Percentiles rank a stretch among this genome's conserved stretches.
Conservation (phyloP, 495 filamentous ascomycete genomes). For the Aspergillus wentii region DNA sequence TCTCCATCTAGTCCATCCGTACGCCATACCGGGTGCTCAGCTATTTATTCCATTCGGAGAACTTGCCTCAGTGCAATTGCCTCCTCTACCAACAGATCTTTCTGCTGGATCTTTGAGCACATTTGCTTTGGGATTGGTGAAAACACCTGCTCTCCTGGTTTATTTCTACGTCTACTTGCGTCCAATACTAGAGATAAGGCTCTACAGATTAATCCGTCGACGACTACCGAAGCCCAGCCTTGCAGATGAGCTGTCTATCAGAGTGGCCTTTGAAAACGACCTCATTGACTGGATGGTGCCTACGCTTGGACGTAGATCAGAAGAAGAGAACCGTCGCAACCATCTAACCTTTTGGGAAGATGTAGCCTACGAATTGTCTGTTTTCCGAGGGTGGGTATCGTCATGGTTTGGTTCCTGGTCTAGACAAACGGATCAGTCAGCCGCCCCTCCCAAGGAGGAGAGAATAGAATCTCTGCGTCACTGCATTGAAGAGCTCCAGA, state of each 20-base stretch:
- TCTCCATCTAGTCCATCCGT: constrained; percentile 36
- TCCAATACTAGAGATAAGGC: constrained; percentile 36
- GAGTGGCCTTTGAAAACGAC: constrained; percentile 43
- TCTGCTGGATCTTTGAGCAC: constrained; percentile 23
- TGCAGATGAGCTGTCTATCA: constrained; percentile 42
- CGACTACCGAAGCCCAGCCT: constrained; percentile 38
- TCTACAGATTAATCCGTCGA: constrained; percentile 40
- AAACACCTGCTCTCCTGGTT: constrained; percentile 30
- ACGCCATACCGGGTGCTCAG: constrained; percentile 18
- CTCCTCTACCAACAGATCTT: constrained; percentile 24
- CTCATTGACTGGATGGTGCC: constrained; percentile 46
- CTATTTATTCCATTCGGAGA: constrained; percentile 35
- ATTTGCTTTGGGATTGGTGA: constrained; percentile 21
- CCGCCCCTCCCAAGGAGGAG: constrained; percentile 12
- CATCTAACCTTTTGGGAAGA: constrained; percentile 36
- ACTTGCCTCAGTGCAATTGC: constrained; percentile 28
- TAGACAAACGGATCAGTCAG: constrained; percentile 12
- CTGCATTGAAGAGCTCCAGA: constrained; percentile 26
- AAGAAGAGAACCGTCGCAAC: constrained; percentile 36
- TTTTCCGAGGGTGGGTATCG: constrained; percentile 29
- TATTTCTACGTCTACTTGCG: constrained; percentile 35
- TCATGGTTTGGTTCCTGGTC: constrained; percentile 25
- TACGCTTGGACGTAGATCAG: constrained; percentile 34
- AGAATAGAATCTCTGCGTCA: constrained; percentile 22
- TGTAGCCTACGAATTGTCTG: constrained; percentile 28